Conservation (phyloP, 768 basidiomycete species). For the Phlebiopsis gigantea region DNA sequence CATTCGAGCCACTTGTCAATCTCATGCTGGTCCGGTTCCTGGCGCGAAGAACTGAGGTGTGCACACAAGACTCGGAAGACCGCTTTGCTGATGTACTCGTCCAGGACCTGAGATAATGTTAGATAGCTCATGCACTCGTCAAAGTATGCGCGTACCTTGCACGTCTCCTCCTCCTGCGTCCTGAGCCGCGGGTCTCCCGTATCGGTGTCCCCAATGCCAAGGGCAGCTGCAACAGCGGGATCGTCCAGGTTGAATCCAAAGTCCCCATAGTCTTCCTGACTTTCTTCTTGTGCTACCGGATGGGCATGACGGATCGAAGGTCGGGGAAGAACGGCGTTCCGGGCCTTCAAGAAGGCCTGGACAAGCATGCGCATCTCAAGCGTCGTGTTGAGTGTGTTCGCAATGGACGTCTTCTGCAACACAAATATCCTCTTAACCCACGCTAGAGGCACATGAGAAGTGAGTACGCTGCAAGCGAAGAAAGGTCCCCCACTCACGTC, state of each 20-base stretch:
- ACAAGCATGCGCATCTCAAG: constrained; percentile 54
- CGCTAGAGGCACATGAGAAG: constrained; percentile 30
- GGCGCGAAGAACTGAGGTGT: constrained; percentile 30
- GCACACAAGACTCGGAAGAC: constrained; percentile 52
- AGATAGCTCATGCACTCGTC: neutral
- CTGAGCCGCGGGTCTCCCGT: constrained; percentile 26
- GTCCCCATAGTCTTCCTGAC: constrained; percentile 76
- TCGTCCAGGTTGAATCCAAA: constrained; percentile 56
- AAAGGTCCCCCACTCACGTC: constrained; percentile 33
- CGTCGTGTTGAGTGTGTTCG: constrained; percentile 36
- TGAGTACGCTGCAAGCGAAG: neutral
- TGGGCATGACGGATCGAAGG: constrained; percentile 28
- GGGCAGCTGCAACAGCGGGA: constrained; percentile 49
- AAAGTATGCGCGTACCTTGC: constrained; percentile 35
- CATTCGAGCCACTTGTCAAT: constrained; percentile 46
- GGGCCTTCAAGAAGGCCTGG: constrained; percentile 55
- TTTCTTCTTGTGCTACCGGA: constrained; percentile 30
- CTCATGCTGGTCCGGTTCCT: constrained; percentile 12
- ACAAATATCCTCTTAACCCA: constrained; percentile 51
- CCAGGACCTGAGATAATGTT: constrained; percentile 38
- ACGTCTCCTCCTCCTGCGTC: constrained; percentile 43
- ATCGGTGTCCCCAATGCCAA: constrained; percentile 37
- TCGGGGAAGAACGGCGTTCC: constrained; percentile 41
- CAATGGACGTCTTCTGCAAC: constrained; percentile 40
- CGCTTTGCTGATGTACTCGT: constrained; percentile 42